Evolutionary conservation across 768 basidiomycete species (phyloP), one percentile per base, ranked within the genome.

Genomic region (Suillus fuscotomentosus): DNA sequence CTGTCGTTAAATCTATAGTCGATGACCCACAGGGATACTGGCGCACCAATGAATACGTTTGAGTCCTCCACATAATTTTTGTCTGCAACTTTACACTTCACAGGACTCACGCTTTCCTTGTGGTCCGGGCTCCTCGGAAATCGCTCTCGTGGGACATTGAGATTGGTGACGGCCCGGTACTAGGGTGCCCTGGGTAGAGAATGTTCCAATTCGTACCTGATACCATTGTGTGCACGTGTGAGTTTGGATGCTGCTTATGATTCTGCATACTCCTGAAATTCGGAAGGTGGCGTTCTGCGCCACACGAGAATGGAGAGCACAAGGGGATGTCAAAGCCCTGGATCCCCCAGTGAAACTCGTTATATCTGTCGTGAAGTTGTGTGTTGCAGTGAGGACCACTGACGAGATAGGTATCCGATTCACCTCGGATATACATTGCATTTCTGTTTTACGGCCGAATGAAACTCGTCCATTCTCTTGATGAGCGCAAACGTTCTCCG

Each of bases 161-260:
- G 38, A 20, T 62, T 36, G 36, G n/a, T 24, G 14, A 5, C 42
- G 38, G 54, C 27, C 78, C 78, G 34, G 75, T 76, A n/a, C n/a
- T n/a, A 9, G 80, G 80, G 68, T 81, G 76, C 70, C 73, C 13
- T 78, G 74, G 60, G 77, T 81, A 79, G 17, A 74, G 63, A 8
- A 80, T 67, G 61, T 81, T 81, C 70, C 74, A 76, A 48, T 76
- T 61, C 15, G 67, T 72, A 2, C 80, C 80, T 64, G 78, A 80
- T 27, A 73, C 72, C 60, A 61, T 48, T n/a, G 31, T 24, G 24
- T 24, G 24, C 24, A 1, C 27, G 27, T 24, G 51, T 54, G 45
- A 22, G n/a, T 34, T 51, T 47, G 60, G 14, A 22, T 45, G 53
- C n/a, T 22, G 8, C 27, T 45, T 22, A 45, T n/a, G 11, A 53